Base-by-base conservation (phyloP, 2,329 filamentous ascomycete species). In the Penicillium sp. region DNA sequence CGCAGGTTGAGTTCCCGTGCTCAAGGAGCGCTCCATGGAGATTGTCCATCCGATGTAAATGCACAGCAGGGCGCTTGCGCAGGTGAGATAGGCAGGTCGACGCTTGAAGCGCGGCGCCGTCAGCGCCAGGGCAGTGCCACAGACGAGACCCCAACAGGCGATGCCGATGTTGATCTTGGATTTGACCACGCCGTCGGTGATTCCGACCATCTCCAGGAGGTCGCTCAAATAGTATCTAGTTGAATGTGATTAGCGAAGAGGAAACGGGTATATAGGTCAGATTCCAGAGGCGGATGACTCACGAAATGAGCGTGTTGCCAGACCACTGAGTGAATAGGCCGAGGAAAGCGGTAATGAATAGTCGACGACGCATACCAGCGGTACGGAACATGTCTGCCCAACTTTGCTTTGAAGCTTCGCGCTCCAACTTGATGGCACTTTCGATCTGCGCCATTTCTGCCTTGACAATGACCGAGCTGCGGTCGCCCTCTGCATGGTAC, bases 361-460 rank as follows among this genome's bases (percentile, higher is more conserved):
- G 53, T 35, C 65, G 64, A 35, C 63, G 64, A 29, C 65, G 64
- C 61, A 66, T 68, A 22, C 65, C 65, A 0, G 59, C 33, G 2
- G 64, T 64, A 12, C 42, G 48, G 45, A 68, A 56, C 55, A 68
- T 57, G 36, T 64, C 61, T 28, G 41, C 38, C 65, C 65, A 68
- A 12, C 57, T 54, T 40, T 59, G 53, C 8, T 60, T 62, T 9
- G 58, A 36, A 14, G 52, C 57, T 28, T 83, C 78, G 46, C 77
- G 67, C 60, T 83, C 80, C 1, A 80, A 58, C 27, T 74, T 72
- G 58, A 83, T 77, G 0, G 81, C 80, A 3, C 76, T 73, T 41
- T 77, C 71, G 55, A 86, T 85, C 62, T 85, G 80, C 0, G 75
- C 75, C 59, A 83, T 78, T 59, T 86, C 82, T 8, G 79, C 80